Conservation (phyloP, 768 basidiomycete species). For the Vishniacozyma victoriae region DNA sequence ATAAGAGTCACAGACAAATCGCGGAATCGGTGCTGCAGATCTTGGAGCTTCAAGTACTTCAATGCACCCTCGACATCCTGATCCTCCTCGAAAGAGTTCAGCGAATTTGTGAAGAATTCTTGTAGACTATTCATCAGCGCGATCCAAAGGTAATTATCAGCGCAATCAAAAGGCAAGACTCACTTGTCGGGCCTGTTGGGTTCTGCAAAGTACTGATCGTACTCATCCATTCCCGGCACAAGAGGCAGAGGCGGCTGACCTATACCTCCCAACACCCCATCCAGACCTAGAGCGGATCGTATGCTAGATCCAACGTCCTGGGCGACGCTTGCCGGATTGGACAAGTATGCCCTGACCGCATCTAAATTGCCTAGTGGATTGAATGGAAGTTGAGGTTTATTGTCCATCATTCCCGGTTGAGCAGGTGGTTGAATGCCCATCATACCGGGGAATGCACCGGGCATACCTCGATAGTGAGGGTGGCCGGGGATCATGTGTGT, state of each 20-base stretch:
- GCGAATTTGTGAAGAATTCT: conserved; percentile 31
- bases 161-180: neutral
- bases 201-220: no score
- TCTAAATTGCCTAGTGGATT: no score
- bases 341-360: no score
- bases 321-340: neutral
- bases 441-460: conserved; percentile 1
- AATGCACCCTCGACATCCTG: conserved; percentile 59
- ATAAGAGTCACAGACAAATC: conserved; percentile 61
- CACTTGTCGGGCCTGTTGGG: no score
- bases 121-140: conserved; percentile 15
- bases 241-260: neutral
- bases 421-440: neutral
- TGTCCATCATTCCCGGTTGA: neutral
- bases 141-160: neutral
- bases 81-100: conserved; percentile 48
- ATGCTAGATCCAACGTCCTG: neutral
- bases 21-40: conserved; percentile 53
- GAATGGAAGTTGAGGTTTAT: no score
- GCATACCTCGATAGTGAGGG: conserved; percentile 4
- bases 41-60: conserved; percentile 53
- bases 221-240: neutral
- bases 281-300: conserved; percentile 6
- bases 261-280: neutral
- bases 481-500: neutral